Percentiles rank a stretch among this genome's conserved stretches.
These are phyloP conservation scores for Naematelia aurantialba DNA, from an alignment of 768 basidiomycete genomes.

Conservation along the genomic window DNA sequence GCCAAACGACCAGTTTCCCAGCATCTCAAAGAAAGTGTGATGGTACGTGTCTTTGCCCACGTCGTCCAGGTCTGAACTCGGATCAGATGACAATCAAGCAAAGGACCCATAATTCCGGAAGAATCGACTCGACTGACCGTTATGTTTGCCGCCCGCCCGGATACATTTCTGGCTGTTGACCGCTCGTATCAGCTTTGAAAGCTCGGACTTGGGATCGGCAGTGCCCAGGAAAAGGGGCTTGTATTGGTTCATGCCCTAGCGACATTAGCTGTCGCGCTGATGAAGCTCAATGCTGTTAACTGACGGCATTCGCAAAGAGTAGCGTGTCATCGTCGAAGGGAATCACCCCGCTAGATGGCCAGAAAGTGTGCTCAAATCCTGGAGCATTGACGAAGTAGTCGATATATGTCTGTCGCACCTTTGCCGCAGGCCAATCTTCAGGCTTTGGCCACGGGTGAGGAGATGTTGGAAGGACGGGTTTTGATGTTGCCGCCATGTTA, in stretches of 20 bases:
- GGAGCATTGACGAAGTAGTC: conserved; percentile 69
- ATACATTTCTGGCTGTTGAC: conserved; percentile 98
- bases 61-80: conserved; percentile 79
- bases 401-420: conserved; percentile 85
- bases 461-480: conserved; percentile 32
- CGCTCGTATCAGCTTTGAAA: conserved; percentile 85
- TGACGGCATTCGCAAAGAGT: conserved; percentile 96
- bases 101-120: not conserved
- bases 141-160: conserved; percentile 97
- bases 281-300: conserved; percentile 4
- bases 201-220: conserved; percentile 88
- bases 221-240: conserved; percentile 97
- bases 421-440: conserved; percentile 67
- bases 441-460: conserved; percentile 48
- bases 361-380: conserved; percentile 69
- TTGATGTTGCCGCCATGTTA: conserved; percentile 27
- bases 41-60: conserved; percentile 99
- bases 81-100: conserved; percentile 4
- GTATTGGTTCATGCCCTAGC: conserved; percentile 63
- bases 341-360: conserved; percentile 84
- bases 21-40: conserved; percentile 97
- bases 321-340: conserved; percentile 97
- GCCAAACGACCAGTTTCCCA: conserved; percentile 99
- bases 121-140: conserved; percentile 58
- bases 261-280: conserved; percentile 1